Conservation (phyloP, 2,329 filamentous ascomycete genomes). For the Colletotrichum sp. region DNA sequence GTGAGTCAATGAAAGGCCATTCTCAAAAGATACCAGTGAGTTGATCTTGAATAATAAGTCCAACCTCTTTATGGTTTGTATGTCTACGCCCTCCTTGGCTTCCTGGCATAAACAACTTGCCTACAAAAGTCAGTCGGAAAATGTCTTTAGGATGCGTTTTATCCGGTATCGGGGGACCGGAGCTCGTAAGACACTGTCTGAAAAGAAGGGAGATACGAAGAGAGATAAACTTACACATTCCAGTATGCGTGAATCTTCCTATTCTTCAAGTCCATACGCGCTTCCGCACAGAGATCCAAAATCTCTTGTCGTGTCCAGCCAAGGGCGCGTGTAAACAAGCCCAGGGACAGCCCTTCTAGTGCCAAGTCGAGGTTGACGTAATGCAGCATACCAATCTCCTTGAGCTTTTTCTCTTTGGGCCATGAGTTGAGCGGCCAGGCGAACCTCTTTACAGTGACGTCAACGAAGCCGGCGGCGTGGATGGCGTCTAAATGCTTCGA, state of each 20-base stretch:
- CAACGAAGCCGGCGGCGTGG: not conserved
- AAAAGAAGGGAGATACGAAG: too few species aligned
- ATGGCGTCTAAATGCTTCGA: not conserved
- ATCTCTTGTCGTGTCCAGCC: not conserved
- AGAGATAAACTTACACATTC: not conserved
- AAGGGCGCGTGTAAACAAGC: not conserved
- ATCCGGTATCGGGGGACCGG: too few species aligned
- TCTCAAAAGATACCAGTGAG: accelerated
- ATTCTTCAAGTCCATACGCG: not conserved
- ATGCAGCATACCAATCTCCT: not conserved
- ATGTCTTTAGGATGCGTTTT: accelerated
- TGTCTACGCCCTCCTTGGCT: too few species aligned
- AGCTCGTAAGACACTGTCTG: too few species aligned
- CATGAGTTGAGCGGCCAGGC: not conserved
- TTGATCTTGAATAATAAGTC: too few species aligned
- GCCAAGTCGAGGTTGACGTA: not conserved
- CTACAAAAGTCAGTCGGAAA: accelerated
- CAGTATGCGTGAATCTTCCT: not conserved
- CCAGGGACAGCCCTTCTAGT: not conserved
- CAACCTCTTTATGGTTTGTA: too few species aligned
- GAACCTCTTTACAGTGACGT: not conserved
- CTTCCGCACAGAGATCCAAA: not conserved
- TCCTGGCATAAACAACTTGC: not conserved
- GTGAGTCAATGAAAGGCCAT: too few species aligned
- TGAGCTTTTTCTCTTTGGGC: not conserved